Evolutionary conservation across 495 filamentous ascomycete genomes (phyloP).

Genomic region (Daldinia decipiens): DNA sequence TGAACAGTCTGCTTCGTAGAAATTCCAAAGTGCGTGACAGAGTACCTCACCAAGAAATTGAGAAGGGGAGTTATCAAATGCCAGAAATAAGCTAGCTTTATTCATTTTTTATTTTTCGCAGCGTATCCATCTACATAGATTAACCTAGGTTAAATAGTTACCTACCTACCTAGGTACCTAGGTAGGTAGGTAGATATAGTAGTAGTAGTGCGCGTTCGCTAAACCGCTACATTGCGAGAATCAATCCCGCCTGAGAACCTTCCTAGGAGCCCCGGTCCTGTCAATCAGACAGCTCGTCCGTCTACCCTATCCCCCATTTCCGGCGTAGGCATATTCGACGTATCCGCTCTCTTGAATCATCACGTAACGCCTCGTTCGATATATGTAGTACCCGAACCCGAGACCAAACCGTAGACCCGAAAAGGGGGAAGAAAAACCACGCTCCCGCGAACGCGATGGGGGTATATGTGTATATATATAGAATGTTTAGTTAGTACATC

Average conservation of each 20-base stretch:
- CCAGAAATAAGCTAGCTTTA: constrained; percentile 3
- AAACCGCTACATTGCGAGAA: constrained; percentile 7
- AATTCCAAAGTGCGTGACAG: not conserved
- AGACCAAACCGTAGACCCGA: not conserved
- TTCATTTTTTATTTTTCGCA: not conserved
- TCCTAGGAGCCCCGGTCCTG: not conserved
- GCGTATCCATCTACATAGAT: not conserved
- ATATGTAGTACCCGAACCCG: not conserved
- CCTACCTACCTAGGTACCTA: too few relatives aligned
- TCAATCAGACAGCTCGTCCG: not conserved
- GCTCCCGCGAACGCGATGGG: not conserved
- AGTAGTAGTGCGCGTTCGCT: not conserved
- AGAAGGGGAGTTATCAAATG: not conserved
- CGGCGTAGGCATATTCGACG: not conserved
- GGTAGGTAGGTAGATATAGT: not conserved
- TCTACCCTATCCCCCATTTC: not conserved
- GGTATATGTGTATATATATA: not conserved
- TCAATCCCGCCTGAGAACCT: constrained; percentile 5
- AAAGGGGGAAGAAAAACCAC: not conserved
- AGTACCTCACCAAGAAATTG: not conserved
- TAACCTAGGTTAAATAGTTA: too few relatives aligned
- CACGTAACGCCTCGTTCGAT: not conserved
- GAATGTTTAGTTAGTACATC: not conserved
- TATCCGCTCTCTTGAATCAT: not conserved
- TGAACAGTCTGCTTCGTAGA: not conserved